Conservation (phyloP, 805 yeast genomes). For the Lachancea nothofagi region DNA sequence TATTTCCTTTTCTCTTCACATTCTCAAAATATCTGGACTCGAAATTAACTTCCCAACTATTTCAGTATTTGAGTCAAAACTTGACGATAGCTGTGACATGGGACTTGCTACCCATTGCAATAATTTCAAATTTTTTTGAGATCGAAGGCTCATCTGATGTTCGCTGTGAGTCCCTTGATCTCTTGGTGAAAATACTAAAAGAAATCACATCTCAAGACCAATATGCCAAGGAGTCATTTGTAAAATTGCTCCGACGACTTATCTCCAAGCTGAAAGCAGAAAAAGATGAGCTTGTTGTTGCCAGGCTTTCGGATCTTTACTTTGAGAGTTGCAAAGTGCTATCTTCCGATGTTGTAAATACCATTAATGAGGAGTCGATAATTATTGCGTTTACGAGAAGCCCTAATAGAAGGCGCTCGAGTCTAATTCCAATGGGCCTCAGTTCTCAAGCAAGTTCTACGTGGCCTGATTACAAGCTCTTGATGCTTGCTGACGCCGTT, state of each 20-base stretch:
- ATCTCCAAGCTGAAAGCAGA: conserved; percentile 1
- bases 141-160: background rate
- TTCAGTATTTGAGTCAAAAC: background rate
- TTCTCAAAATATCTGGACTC: background rate
- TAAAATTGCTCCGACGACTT: background rate
- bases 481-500: conserved; percentile 19
- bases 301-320: background rate
- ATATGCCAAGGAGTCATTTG: background rate
- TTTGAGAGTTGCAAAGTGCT: background rate
- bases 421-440: background rate
- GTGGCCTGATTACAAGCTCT: conserved; percentile 10
- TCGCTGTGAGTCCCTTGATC: background rate
- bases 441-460: background rate
- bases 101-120: background rate
- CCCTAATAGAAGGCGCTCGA: conserved; percentile 1
- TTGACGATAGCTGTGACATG: background rate
- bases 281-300: background rate
- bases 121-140: conserved; percentile 1
- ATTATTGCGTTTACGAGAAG: background rate
- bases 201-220: background rate
- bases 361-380: background rate
- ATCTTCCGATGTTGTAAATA: background rate
- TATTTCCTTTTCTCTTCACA: background rate
- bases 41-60: background rate
- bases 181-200: background rate